phyloP scores from a whole-genome alignment of 148 eudicot genomes.

The Camellia granthamiana region DNA sequence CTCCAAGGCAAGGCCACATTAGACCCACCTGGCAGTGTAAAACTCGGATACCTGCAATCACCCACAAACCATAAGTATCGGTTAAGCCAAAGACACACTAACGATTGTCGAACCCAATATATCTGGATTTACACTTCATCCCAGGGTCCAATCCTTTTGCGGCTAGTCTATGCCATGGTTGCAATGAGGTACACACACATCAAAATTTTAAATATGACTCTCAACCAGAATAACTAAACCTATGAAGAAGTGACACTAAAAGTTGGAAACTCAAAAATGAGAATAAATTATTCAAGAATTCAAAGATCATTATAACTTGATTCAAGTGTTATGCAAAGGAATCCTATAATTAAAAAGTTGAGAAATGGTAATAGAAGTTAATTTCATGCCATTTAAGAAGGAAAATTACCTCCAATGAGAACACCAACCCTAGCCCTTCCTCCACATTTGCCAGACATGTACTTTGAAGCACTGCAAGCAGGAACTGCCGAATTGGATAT shows the following conservation, averaged over 20 bases:
- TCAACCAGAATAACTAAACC: not conserved
- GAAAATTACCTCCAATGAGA: conserved; percentile 68
- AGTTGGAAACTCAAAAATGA: not conserved
- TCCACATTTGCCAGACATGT: conserved; percentile 30
- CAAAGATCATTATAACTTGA: not conserved
- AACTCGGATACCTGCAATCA: too few relatives aligned
- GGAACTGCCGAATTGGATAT: conserved; percentile 33
- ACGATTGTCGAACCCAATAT: too few relatives aligned
- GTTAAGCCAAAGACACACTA: too few relatives aligned
- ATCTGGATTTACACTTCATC: too few relatives aligned
- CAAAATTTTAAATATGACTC: not conserved
- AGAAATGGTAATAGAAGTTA: not conserved
- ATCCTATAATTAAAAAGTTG: not conserved
- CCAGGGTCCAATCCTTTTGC: too few relatives aligned
- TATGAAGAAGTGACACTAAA: not conserved
- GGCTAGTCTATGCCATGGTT: too few relatives aligned
- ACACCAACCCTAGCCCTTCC: conserved; percentile 34
- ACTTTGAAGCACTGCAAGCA: conserved; percentile 28
- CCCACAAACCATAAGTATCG: too few relatives aligned
- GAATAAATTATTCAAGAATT: not conserved
- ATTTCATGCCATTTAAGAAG: not conserved
- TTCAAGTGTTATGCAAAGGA: not conserved
- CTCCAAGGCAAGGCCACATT: too few relatives aligned
- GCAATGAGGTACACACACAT: not conserved
- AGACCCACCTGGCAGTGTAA: too few relatives aligned